Base-by-base conservation (phyloP, 495 filamentous ascomycete species). In the Hypoxylon subgilvum region DNA sequence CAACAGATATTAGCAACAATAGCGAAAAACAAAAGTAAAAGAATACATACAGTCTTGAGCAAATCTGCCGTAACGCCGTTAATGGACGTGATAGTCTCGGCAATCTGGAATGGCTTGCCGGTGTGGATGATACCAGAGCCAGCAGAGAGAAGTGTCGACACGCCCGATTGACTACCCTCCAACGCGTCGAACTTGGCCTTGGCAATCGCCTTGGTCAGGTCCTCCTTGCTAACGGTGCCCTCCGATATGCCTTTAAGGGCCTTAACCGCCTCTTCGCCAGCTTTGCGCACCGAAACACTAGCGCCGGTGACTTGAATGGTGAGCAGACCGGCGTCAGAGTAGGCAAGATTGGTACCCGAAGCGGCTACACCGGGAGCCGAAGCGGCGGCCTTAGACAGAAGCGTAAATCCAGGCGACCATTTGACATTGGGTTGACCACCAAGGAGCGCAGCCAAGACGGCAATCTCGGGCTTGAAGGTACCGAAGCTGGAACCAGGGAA, bases 291-390 rank as follows among this genome's bases (percentile, higher is more conserved):
- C 61, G 86, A 84, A 16, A 76, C 67, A 10, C 90, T 88, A 52
- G 81, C 71, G 46, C 95, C 94, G 51, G 76, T 81, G 55, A 99
- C 81, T 60, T 86, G 85, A 61, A 96, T 86, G 56, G 86, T 82
- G 43, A 99, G 81, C 18, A 99, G 86, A 64, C 94, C 95, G 50
- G 93, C 89, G 67, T 99, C 94, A 12, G 93, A 96, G 83, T 97
- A 99, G 49, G 89, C 83, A 57, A 79, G 74, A 79, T 95, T 90
- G 62, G 83, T 80, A 38, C 92, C 91, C 2, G 81, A 74, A 58
- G 88, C 84, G 49, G 74, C 76, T 48, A 87, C 85, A 63, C 87
- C 84, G 16, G 86, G 83, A 71, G 83, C 79, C 14, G 78, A 76
- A 44, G 86, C 76, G 48, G 85, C 80, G 34, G 86, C 88, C 78